phyloP scores from a whole-genome alignment of 2,329 filamentous ascomycete species.

The Xylaria multiplex region DNA sequence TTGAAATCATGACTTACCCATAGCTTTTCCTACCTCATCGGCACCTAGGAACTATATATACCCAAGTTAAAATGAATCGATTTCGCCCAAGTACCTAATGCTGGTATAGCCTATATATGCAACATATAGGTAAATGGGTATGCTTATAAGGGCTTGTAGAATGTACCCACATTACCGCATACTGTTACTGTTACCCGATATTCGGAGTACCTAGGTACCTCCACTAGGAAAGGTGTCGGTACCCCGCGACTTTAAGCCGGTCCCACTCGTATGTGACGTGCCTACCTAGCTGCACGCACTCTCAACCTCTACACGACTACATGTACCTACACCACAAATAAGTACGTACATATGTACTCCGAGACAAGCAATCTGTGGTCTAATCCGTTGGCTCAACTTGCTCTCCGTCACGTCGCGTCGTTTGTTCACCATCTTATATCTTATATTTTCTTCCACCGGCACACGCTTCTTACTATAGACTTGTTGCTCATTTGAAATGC shows the following conservation, averaged over 20 bases:
- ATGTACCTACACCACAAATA: too few relatives aligned
- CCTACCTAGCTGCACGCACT: background rate
- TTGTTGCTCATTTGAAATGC: conserved; percentile 1
- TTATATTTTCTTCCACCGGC: background rate
- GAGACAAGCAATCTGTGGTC: background rate
- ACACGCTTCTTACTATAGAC: background rate
- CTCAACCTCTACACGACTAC: too few relatives aligned
- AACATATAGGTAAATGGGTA: too few relatives aligned
- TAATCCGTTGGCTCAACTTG: conserved; percentile 1
- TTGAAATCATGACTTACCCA: background rate
- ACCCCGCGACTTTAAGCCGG: conserved; percentile 29
- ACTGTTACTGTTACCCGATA: too few relatives aligned
- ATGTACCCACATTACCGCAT: background rate
- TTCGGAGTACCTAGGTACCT: too few relatives aligned
- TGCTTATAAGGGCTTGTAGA: too few relatives aligned
- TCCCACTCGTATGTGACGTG: conserved; percentile 35
- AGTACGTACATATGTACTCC: background rate
- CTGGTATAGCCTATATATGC: too few relatives aligned
- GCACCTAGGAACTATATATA: too few relatives aligned
- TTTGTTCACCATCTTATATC: background rate
- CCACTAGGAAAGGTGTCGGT: conserved; percentile 10
- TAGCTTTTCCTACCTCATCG: too few relatives aligned
- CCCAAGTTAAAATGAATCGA: too few relatives aligned
- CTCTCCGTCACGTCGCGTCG: conserved; percentile 10
- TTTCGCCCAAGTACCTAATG: too few relatives aligned